These are phyloP conservation scores for Claviceps monticola DNA, from an alignment of 2,329 filamentous ascomycete species.

Conservation along the genomic window DNA sequence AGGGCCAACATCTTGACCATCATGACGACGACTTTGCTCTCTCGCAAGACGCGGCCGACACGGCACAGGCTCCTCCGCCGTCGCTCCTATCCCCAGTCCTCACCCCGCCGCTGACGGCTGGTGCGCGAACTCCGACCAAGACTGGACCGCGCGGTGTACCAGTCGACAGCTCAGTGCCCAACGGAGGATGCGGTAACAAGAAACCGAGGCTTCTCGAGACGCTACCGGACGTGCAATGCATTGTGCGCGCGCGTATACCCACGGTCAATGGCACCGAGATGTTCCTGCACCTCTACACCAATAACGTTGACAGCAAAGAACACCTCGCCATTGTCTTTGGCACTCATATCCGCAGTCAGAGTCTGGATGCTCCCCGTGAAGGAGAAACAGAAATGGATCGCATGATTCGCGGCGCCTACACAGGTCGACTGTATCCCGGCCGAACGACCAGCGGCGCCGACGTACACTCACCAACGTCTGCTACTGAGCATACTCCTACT, in stretches of 20 bases:
- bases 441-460: slow-evolving; percentile 54
- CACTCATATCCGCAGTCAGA: slow-evolving; percentile 60
- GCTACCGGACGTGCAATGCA: slow-evolving; percentile 78
- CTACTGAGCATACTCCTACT: slow-evolving; percentile 1
- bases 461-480: slow-evolving; percentile 6
- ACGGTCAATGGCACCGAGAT: slow-evolving; percentile 87
- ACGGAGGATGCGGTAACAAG: slow-evolving; percentile 47
- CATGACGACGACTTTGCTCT: slow-evolving; percentile 24
- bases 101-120: slow-evolving; percentile 55
- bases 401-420: slow-evolving; percentile 90
- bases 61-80: slow-evolving; percentile 28
- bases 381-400: slow-evolving; percentile 79
- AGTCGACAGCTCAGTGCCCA: slow-evolving; percentile 44
- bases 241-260: slow-evolving; percentile 87
- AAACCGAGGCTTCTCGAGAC: slow-evolving; percentile 59
- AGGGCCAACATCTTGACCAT: slow-evolving; percentile 9
- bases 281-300: slow-evolving; percentile 91
- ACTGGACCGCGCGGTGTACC: slow-evolving; percentile 37
- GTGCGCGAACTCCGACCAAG: slow-evolving; percentile 36
- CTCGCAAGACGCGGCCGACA: slow-evolving; percentile 12
- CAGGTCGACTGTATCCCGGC: slow-evolving; percentile 74
- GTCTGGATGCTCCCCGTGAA: slow-evolving; percentile 54
- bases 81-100: slow-evolving; percentile 81
- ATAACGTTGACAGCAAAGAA: slow-evolving; percentile 87
- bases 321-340: slow-evolving; percentile 97